These are phyloP conservation scores for Linnemannia exigua DNA, from an alignment of 192 early-diverging fungal species.

Conservation along the genomic window DNA sequence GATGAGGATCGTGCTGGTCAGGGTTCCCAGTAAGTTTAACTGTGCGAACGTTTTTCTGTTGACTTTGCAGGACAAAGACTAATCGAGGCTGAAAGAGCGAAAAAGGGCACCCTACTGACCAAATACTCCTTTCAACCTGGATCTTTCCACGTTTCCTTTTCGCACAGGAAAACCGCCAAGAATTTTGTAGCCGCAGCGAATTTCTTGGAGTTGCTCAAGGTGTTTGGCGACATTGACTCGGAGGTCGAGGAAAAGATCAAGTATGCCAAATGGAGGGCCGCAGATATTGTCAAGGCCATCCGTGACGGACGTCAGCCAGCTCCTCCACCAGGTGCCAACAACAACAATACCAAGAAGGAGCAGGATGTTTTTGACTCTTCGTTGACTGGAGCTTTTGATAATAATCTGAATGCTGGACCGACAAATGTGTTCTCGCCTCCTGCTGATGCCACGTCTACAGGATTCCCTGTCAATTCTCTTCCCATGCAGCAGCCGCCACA, in stretches of 20 bases:
- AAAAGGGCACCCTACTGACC: background rate
- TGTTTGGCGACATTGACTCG: slow-evolving; percentile 82
- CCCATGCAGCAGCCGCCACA: background rate
- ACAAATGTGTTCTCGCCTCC: background rate
- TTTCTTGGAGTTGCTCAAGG: slow-evolving; percentile 89
- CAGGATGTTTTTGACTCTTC: background rate
- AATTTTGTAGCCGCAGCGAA: slow-evolving; percentile 91
- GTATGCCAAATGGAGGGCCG: slow-evolving; percentile 97
- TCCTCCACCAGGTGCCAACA: slow-evolving; percentile 67
- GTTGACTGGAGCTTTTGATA: background rate
- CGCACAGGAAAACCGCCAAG: slow-evolving; percentile 85
- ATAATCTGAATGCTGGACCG: background rate
- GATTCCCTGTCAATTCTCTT: slow-evolving; percentile 26
- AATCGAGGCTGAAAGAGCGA: background rate
- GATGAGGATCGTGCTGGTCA: slow-evolving; percentile 89
- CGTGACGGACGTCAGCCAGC: slow-evolving; percentile 84
- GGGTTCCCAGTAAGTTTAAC: slow-evolving; percentile 77
- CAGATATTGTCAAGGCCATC: slow-evolving; percentile 93
- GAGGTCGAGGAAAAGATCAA: slow-evolving; percentile 90
- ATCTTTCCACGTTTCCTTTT: background rate
- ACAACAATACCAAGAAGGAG: background rate
- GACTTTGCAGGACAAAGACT: background rate
- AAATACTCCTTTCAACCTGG: background rate
- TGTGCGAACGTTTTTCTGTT: background rate
- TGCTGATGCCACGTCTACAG: background rate